A percentile compares a stretch with the other conserved stretches of the same genome.
Evolutionary conservation across 371 early-diverging fungal species (phyloP).

Genomic region (Syncephalastrum racemosum): DNA sequence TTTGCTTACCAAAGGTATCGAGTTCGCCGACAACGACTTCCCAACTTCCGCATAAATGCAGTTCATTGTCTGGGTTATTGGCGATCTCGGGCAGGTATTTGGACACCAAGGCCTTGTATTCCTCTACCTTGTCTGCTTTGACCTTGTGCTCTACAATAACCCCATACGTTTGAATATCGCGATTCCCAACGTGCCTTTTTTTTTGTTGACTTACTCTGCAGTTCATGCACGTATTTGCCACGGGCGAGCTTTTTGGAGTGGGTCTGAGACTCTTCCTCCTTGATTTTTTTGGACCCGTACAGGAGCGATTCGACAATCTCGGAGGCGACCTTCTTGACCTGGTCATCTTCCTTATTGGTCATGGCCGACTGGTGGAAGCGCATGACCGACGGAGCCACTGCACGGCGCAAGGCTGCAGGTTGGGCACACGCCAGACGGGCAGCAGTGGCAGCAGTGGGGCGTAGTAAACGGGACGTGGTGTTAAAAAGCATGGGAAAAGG

Average conservation of each 20-base stretch:
- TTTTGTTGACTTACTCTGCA: conserved; percentile 62
- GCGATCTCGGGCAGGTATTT: conserved; percentile 75
- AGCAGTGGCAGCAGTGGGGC: no score
- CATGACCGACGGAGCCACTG: no score
- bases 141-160: conserved; percentile 68
- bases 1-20: conserved; percentile 74
- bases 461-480: no score
- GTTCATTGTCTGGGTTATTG: conserved; percentile 67
- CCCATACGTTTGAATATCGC: neutral
- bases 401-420: no score
- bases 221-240: conserved; percentile 89
- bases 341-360: no score
- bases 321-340: conserved; percentile 16
- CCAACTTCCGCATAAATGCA: conserved; percentile 90
- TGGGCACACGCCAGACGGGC: no score
- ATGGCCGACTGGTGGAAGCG: no score
- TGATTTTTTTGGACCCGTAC: conserved; percentile 58
- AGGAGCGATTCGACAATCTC: conserved; percentile 57
- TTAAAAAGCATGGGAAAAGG: no score
- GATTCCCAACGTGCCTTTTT: no score
- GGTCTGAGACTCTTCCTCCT: conserved; percentile 57
- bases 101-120: conserved; percentile 65
- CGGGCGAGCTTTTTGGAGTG: conserved; percentile 78
- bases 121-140: conserved; percentile 82
- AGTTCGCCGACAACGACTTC: conserved; percentile 80